Evolutionary conservation across 768 basidiomycete genomes (phyloP).

Genomic region (Russula virescens): DNA sequence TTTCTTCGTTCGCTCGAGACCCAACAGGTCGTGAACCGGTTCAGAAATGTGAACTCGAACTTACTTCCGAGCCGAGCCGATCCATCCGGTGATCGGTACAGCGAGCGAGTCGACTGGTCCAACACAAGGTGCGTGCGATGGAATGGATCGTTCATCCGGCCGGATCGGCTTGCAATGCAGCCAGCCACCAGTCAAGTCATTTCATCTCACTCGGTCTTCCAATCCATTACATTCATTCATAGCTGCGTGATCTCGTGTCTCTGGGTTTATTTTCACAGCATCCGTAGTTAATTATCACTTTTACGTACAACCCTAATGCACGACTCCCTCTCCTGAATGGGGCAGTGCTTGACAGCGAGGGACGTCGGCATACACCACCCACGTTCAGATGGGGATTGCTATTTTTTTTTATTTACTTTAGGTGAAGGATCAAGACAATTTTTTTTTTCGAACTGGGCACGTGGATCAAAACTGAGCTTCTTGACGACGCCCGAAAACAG

Average conservation of each 20-base stretch:
- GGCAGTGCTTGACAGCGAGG: background rate
- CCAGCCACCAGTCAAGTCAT: background rate
- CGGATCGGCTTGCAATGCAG: too few relatives aligned
- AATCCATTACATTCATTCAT: background rate
- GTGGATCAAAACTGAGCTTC: background rate
- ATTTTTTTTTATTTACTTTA: too few relatives aligned
- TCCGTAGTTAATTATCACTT: background rate
- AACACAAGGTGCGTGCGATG: too few relatives aligned
- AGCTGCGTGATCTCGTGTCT: background rate
- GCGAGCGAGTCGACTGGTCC: too few relatives aligned
- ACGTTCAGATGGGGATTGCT: background rate
- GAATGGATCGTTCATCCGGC: background rate
- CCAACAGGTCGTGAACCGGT: background rate
- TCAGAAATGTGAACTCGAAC: too few relatives aligned
- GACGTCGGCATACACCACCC: too few relatives aligned
- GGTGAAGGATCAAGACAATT: too few relatives aligned
- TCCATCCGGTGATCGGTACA: background rate
- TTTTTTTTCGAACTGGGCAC: too few relatives aligned
- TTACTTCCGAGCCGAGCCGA: background rate
- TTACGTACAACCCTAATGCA: background rate
- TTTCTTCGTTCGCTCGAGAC: background rate
- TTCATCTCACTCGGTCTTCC: background rate
- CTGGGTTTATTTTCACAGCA: background rate
- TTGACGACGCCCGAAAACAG: background rate
- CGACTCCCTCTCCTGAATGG: background rate